Evolutionary conservation across 192 early-diverging fungal genomes (phyloP).

Genomic region (Podila clonocystis): DNA sequence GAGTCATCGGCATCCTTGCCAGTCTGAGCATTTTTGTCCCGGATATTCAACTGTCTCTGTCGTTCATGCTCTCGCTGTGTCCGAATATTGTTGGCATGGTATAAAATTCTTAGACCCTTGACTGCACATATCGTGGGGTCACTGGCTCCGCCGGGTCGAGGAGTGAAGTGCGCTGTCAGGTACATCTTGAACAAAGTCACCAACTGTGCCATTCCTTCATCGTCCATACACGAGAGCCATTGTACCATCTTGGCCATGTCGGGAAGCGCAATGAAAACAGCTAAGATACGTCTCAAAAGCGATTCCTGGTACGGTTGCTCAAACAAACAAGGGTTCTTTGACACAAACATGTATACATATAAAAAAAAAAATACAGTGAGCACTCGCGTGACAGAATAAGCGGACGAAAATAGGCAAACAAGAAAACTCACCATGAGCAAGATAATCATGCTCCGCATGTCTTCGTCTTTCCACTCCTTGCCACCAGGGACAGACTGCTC

Average conservation of each 20-base stretch:
- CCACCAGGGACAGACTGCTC: slow-evolving; percentile 22
- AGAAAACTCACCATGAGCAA: slow-evolving; percentile 45
- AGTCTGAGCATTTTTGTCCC: slow-evolving; percentile 54
- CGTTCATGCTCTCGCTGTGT: slow-evolving; percentile 47
- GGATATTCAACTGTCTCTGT: slow-evolving; percentile 27
- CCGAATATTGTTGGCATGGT: slow-evolving; percentile 61
- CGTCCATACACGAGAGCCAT: slow-evolving; percentile 64
- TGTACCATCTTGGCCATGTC: slow-evolving; percentile 47
- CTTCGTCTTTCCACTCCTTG: slow-evolving; percentile 35
- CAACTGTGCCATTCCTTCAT: slow-evolving; percentile 50
- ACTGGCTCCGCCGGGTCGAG: slow-evolving; percentile 41
- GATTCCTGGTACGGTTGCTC: slow-evolving; percentile 59
- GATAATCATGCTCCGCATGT: slow-evolving; percentile 45
- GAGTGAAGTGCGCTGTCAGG: slow-evolving; percentile 57
- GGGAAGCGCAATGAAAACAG: slow-evolving; percentile 53
- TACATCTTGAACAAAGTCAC: slow-evolving; percentile 61
- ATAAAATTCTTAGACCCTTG: slow-evolving; percentile 59
- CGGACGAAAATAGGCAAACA: slow-evolving; percentile 3
- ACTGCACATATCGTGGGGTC: slow-evolving; percentile 63
- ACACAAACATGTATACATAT: slow-evolving; percentile 40
- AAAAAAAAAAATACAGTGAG: slow-evolving; percentile 4
- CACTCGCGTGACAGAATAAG: neutral
- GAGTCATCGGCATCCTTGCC: slow-evolving; percentile 17
- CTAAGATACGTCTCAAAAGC: slow-evolving; percentile 54
- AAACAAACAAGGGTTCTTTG: slow-evolving; percentile 65